A percentile compares a stretch with the other conserved stretches of the same genome.
Evolutionary conservation across 108 stramenopile species (phyloP).

Genomic region (Nannochloropsis salina): DNA sequence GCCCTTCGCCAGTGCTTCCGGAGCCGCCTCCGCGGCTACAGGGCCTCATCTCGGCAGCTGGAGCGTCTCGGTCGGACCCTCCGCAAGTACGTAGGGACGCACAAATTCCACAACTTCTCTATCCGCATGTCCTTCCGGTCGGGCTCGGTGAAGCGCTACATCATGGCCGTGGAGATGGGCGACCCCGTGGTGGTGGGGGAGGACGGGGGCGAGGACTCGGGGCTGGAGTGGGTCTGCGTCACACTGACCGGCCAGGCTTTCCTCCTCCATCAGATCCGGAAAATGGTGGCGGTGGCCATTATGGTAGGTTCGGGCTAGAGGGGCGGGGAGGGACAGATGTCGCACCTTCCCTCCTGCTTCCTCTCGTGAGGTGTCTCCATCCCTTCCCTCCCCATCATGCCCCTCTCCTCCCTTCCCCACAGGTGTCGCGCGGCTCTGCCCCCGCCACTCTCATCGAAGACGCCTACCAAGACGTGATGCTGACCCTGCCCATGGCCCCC

Average conservation of each 20-base stretch:
- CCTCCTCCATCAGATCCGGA: constrained; percentile 93
- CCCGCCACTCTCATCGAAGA: neutral
- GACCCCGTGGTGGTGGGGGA: constrained; percentile 21
- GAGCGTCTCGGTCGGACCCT: constrained; percentile 59
- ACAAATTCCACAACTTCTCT: constrained; percentile 79
- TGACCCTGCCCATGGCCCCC: constrained; percentile 48
- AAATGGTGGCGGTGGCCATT: constrained; percentile 71
- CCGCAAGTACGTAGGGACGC: constrained; percentile 73
- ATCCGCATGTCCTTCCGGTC: constrained; percentile 33
- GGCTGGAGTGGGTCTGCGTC: constrained; percentile 72
- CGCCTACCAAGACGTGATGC: constrained; percentile 26
- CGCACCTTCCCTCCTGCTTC: no score
- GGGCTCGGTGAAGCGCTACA: constrained; percentile 16
- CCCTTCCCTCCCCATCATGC: no score
- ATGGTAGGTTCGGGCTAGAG: no score
- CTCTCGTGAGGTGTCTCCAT: no score
- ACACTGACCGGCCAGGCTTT: constrained; percentile 89
- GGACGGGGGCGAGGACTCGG: constrained; percentile 10
- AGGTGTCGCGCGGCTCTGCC: neutral
- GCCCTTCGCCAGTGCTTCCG: neutral
- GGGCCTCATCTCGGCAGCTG: constrained; percentile 47
- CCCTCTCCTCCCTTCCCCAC: no score
- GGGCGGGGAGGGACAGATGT: no score
- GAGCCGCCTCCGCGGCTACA: constrained; percentile 24
- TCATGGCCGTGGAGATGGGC: constrained; percentile 1